Evolutionary conservation across 805 yeast species (phyloP).

Genomic region (Zygotorulaspora danielsina): DNA sequence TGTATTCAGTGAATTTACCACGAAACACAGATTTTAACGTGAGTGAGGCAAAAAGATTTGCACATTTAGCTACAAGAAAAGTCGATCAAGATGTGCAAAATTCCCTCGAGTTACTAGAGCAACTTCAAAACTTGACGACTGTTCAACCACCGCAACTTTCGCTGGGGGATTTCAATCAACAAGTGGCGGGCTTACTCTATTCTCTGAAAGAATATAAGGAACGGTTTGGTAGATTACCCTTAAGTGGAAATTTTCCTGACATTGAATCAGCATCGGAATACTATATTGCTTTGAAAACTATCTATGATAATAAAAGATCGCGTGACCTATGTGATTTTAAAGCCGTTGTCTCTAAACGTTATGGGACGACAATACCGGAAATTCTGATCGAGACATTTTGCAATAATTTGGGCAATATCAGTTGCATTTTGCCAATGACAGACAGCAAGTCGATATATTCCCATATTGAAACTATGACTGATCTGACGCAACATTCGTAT

Average conservation of each 20-base stretch:
- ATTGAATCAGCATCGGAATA: conserved; percentile 74
- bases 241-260: conserved; percentile 11
- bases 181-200: conserved; percentile 7
- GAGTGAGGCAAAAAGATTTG: conserved; percentile 47
- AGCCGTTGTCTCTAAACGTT: conserved; percentile 18
- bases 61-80: conserved; percentile 38
- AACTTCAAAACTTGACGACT: not conserved
- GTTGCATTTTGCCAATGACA: conserved; percentile 6
- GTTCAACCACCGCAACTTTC: conserved; percentile 8
- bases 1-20: conserved; percentile 32
- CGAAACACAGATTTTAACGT: conserved; percentile 40
- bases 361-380: conserved; percentile 34
- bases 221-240: conserved; percentile 3
- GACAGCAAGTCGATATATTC: not conserved
- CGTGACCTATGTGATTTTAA: conserved; percentile 2
- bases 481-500: not conserved
- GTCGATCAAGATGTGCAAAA: conserved; percentile 1
- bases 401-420: conserved; percentile 52
- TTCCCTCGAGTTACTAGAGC: not conserved
- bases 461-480: not conserved
- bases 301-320: conserved; percentile 50
- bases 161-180: conserved; percentile 14
- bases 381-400: conserved; percentile 49
- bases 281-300: conserved; percentile 53
- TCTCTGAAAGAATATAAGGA: conserved; percentile 8